Evolutionary conservation across 371 early-diverging fungal genomes (phyloP).

Genomic region (Thermomucor indicae-seudaticae): DNA sequence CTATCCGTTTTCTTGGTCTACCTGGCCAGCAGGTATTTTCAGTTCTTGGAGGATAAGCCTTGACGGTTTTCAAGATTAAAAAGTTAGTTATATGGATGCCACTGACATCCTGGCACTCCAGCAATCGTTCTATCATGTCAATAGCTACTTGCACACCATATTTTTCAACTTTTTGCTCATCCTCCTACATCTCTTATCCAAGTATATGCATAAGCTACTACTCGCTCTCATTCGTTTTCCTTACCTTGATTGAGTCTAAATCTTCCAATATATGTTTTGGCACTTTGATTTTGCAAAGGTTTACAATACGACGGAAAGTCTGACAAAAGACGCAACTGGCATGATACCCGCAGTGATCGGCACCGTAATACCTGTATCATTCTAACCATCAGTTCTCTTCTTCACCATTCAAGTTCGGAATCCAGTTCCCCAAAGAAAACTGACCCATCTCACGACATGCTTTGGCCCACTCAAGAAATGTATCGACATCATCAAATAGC

Average conservation of each 20-base stretch:
- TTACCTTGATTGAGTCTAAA: conserved; percentile 78
- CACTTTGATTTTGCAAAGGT: conserved; percentile 76
- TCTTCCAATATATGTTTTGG: conserved; percentile 62
- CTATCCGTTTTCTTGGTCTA: no score
- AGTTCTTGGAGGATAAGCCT: conserved; percentile 75
- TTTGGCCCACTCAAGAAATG: conserved; percentile 74
- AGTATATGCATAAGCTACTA: not conserved
- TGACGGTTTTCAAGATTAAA: conserved; percentile 82
- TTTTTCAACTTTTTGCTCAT: conserved; percentile 93
- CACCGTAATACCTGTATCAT: conserved; percentile 57
- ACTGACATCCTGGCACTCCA: conserved; percentile 43
- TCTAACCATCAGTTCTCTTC: not conserved
- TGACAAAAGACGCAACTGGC: conserved; percentile 91
- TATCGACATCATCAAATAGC: conserved; percentile 82
- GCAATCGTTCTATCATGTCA: conserved; percentile 62
- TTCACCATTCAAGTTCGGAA: not conserved
- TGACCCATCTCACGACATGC: conserved; percentile 58
- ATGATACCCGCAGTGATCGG: conserved; percentile 94
- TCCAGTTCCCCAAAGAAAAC: not conserved
- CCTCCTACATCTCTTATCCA: conserved; percentile 41
- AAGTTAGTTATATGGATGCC: conserved; percentile 83
- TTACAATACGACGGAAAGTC: conserved; percentile 85
- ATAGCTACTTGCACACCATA: conserved; percentile 81
- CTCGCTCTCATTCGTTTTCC: not conserved
- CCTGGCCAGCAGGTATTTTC: no score